A percentile compares a stretch with the other conserved stretches of the same genome.
Evolutionary conservation across 2,329 filamentous ascomycete species (phyloP).

Genomic region (Aulographum hederae): DNA sequence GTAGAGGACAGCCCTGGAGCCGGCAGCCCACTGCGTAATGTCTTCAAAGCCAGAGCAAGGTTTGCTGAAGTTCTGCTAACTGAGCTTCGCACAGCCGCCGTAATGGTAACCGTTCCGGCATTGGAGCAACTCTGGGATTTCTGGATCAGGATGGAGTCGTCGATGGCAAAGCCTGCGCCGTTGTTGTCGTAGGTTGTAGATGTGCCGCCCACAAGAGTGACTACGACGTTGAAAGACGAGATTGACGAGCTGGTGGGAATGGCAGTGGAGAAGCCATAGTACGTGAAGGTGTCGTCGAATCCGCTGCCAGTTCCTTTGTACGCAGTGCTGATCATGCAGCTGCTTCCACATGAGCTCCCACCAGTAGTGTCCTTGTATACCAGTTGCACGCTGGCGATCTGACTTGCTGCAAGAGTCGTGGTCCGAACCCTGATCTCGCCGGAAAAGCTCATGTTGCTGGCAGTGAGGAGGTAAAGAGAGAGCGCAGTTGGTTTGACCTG

Average conservation of each 20-base stretch:
- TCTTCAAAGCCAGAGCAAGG: constrained; percentile 10
- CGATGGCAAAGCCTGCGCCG: constrained; percentile 33
- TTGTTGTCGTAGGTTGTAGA: constrained; percentile 36
- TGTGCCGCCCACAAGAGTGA: constrained; percentile 30
- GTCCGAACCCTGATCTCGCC: constrained; percentile 40
- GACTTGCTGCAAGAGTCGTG: constrained; percentile 23
- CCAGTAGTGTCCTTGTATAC: constrained; percentile 39
- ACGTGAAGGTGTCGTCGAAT: constrained; percentile 40
- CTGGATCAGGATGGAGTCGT: constrained; percentile 37
- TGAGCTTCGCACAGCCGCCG: constrained; percentile 9
- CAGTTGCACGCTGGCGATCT: constrained; percentile 30
- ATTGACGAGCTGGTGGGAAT: constrained; percentile 41
- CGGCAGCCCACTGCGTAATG: constrained; percentile 7
- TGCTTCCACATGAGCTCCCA: too few relatives aligned
- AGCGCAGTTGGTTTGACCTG: constrained; percentile 40
- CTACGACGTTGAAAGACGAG: constrained; percentile 38
- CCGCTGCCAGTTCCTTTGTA: constrained; percentile 32
- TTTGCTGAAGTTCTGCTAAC: constrained; percentile 4
- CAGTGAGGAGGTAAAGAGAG: constrained; percentile 33
- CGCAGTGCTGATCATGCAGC: constrained; percentile 28
- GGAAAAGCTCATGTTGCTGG: constrained; percentile 30
- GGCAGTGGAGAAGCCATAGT: constrained; percentile 16
- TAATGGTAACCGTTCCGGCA: constrained; percentile 9
- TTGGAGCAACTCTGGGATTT: constrained; percentile 36
- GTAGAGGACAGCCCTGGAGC: constrained; percentile 8